phyloP scores from a whole-genome alignment of 306 rosid species.

The Sicyos baderoa region DNA sequence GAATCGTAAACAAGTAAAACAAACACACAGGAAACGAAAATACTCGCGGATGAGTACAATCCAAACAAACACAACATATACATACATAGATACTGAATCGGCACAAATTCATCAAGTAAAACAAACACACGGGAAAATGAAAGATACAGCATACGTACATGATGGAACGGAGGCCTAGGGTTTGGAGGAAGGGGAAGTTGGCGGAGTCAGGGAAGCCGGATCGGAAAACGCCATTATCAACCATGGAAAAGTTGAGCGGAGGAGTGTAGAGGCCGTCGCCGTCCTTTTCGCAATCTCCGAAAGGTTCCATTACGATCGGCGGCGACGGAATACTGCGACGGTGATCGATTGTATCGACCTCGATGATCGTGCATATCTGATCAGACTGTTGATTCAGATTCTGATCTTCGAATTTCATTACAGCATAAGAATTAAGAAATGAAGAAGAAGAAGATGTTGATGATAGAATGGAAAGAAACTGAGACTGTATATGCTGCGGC shows the following conservation, averaged over 20 bases:
- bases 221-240: slow-evolving; percentile 89
- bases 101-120: neutral
- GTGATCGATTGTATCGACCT: slow-evolving; percentile 24
- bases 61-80: too few relatives aligned
- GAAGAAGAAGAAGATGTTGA: neutral
- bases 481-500: neutral
- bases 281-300: slow-evolving; percentile 20
- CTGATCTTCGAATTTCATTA: slow-evolving; percentile 47
- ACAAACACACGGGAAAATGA: neutral
- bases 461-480: neutral
- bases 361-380: slow-evolving; percentile 49
- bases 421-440: neutral
- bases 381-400: slow-evolving; percentile 1
- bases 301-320: slow-evolving; percentile 4
- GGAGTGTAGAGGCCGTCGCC: slow-evolving; percentile 57
- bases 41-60: too few relatives aligned
- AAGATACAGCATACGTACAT: slow-evolving; percentile 35
- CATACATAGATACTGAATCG: too few relatives aligned
- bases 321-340: too few relatives aligned
- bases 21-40: too few relatives aligned
- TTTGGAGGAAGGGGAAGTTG: slow-evolving; percentile 79
- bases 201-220: slow-evolving; percentile 85
- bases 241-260: slow-evolving; percentile 87
- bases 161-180: slow-evolving; percentile 82
- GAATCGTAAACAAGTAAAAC: too few relatives aligned